Evolutionary conservation across 2,329 filamentous ascomycete species (phyloP).

Genomic region (Fusarium sacchari): DNA sequence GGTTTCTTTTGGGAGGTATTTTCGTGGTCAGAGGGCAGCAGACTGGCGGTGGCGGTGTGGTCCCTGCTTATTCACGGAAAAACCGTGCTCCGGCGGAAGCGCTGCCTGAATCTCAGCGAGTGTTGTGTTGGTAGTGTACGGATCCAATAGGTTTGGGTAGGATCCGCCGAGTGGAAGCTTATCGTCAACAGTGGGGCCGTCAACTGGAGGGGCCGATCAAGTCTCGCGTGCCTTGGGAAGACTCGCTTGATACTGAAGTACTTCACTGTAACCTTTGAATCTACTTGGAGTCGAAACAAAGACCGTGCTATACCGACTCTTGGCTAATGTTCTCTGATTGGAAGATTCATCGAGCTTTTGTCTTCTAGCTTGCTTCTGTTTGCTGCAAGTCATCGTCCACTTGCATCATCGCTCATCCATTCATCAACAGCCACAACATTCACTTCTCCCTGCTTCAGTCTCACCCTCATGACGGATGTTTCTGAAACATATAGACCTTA

Average conservation of each 20-base stretch:
- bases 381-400: constrained; percentile 22
- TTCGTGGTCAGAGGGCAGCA: constrained; percentile 28
- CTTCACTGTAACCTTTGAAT: constrained; percentile 1
- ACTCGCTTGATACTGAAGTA: constrained; percentile 16
- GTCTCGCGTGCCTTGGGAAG: constrained; percentile 17
- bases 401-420: constrained; percentile 35
- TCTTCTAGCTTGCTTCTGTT: background rate
- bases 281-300: constrained; percentile 2
- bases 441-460: constrained; percentile 5
- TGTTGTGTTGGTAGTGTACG: background rate
- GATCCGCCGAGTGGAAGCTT: constrained; percentile 2
- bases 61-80: constrained; percentile 41
- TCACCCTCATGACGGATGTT: constrained; percentile 82
- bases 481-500: constrained; percentile 94
- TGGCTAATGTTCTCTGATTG: background rate
- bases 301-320: background rate
- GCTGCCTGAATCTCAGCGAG: background rate
- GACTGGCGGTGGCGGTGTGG: constrained; percentile 37
- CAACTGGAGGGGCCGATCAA: constrained; percentile 18
- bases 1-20: constrained; percentile 35
- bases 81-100: constrained; percentile 17
- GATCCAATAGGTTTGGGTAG: background rate
- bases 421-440: background rate
- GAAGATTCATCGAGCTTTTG: background rate
- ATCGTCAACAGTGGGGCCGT: constrained; percentile 34